Evolutionary conservation across 2,329 filamentous ascomycete species (phyloP).

Genomic region (Huntiella bhutanensis): DNA sequence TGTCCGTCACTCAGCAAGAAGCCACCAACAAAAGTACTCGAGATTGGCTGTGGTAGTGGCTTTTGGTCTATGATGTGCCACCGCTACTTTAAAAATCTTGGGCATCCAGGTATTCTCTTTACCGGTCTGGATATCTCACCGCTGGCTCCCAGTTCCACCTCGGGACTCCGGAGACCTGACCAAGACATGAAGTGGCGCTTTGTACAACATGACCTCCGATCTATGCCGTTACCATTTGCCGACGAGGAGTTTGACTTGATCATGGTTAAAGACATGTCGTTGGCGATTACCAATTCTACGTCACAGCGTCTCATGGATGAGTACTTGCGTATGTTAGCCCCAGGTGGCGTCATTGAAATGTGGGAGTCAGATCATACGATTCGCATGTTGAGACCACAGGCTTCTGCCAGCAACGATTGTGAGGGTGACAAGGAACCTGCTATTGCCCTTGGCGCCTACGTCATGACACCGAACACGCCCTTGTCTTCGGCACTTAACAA

Average conservation of each 20-base stretch:
- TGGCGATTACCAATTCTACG: conserved; percentile 41
- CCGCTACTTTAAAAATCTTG: conserved; percentile 52
- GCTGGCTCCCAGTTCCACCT: conserved; percentile 30
- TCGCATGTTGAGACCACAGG: conserved; percentile 64
- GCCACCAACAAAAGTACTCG: conserved; percentile 60
- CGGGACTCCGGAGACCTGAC: conserved; percentile 28
- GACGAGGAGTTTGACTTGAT: conserved; percentile 72
- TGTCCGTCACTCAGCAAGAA: conserved; percentile 45
- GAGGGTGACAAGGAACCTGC: conserved; percentile 44
- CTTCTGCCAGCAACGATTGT: conserved; percentile 30
- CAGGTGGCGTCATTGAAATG: conserved; percentile 64
- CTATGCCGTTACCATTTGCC: conserved; percentile 56
- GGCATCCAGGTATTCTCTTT: conserved; percentile 53
- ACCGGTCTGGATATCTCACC: conserved; percentile 69
- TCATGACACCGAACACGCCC: conserved; percentile 65
- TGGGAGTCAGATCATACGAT: conserved; percentile 82
- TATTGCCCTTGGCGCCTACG: conserved; percentile 57
- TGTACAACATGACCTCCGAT: conserved; percentile 68
- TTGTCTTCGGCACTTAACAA: conserved; percentile 65
- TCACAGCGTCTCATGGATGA: conserved; percentile 46
- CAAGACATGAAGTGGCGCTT: conserved; percentile 77
- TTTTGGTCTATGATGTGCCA: conserved; percentile 86
- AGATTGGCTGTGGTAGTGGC: conserved; percentile 71
- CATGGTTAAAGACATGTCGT: conserved; percentile 67
- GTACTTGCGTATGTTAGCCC: conserved; percentile 54